Conservation (phyloP, 352 stramenopile genomes). For the Sclerospora graminicola region DNA sequence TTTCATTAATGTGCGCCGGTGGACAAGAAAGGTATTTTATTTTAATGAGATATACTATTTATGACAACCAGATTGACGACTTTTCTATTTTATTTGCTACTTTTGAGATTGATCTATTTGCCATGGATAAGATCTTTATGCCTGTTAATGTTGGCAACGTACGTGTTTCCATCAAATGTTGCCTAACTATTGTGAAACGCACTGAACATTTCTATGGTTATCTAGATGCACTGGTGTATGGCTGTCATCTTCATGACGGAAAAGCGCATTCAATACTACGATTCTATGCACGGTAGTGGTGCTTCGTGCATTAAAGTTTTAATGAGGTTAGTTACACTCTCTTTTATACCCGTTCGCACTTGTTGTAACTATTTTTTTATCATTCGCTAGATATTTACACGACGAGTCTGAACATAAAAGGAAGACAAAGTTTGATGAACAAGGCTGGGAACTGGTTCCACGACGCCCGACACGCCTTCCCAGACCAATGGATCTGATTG, state of each 20-base stretch:
- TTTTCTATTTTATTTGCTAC: neutral
- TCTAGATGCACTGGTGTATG: constrained; percentile 83
- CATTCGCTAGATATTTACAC: constrained; percentile 48
- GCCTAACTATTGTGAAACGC: too few species aligned
- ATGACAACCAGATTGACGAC: neutral
- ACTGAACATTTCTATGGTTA: constrained; percentile 1
- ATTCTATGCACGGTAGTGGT: constrained; percentile 76
- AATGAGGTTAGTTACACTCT: constrained; percentile 23
- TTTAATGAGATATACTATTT: neutral
- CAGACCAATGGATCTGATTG: constrained; percentile 81
- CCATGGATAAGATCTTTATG: constrained; percentile 87
- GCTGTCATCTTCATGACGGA: constrained; percentile 82
- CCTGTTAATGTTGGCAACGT: constrained; percentile 83
- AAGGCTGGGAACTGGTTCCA: constrained; percentile 61
- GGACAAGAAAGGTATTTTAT: constrained; percentile 71
- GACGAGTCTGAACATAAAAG: constrained; percentile 85
- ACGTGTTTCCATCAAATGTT: constrained; percentile 10
- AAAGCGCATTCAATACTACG: constrained; percentile 85
- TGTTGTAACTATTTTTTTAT: neutral
- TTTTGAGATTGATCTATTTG: constrained; percentile 71
- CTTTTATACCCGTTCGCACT: neutral
- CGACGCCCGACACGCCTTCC: constrained; percentile 48
- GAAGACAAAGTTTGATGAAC: constrained; percentile 43
- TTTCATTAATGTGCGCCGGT: constrained; percentile 73
- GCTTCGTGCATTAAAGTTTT: constrained; percentile 60